Evolutionary conservation across 2,329 filamentous ascomycete genomes (phyloP).

Genomic region (Neopestalotiopsis rosae): DNA sequence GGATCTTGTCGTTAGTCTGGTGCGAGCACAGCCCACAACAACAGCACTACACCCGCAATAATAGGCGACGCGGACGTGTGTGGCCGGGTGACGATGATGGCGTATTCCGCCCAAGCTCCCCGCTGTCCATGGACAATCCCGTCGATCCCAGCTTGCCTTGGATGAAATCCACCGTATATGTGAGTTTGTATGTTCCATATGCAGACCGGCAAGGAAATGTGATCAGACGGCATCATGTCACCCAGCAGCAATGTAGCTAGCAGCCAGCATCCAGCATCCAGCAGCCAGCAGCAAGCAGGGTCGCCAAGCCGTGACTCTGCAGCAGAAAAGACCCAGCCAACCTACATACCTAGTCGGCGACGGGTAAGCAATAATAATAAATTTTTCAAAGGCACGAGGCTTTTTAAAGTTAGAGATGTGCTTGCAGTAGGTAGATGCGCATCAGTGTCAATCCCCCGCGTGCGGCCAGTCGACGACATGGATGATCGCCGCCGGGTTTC

Average conservation of each 20-base stretch:
- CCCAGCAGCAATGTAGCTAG: not conserved
- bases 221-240: not conserved
- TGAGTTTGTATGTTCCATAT: not conserved
- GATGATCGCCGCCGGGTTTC: conserved; percentile 8
- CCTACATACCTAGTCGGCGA: not conserved
- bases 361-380: not conserved
- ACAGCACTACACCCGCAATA: not conserved
- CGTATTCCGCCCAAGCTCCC: not conserved
- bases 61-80: not conserved
- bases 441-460: not conserved
- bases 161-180: not conserved
- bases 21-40: not conserved
- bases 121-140: not conserved
- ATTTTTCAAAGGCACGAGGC: not conserved
- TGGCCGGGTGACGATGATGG: not conserved
- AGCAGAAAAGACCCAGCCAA: not conserved
- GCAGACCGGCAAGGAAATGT: not conserved
- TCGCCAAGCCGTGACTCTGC: not conserved
- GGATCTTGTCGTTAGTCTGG: not conserved
- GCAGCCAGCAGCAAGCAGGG: not conserved
- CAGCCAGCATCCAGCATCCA: not conserved
- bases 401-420: not conserved
- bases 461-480: not conserved
- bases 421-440: not conserved
- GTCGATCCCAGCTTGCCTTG: not conserved